A percentile compares a stretch with the other conserved stretches of the same genome.
Evolutionary conservation across 2,329 filamentous ascomycete species (phyloP).

Genomic region (Exophiala bonariae): DNA sequence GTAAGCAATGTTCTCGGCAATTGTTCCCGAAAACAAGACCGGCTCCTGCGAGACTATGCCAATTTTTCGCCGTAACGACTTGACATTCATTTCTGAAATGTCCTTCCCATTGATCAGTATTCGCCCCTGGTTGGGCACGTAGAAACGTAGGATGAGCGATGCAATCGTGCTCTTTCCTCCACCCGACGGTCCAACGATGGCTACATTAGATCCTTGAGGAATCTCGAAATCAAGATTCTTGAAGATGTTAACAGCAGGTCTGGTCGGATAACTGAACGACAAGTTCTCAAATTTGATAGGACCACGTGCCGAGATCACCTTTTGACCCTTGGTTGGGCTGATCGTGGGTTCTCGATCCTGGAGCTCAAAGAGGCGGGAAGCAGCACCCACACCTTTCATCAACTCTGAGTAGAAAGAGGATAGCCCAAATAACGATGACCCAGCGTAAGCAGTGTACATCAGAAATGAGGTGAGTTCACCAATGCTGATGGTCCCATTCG

Average conservation of each 20-base stretch:
- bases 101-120: constrained; percentile 85
- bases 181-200: constrained; percentile 92
- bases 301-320: constrained; percentile 80
- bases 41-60: constrained; percentile 96
- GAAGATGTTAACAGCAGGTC: constrained; percentile 90
- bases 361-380: constrained; percentile 92
- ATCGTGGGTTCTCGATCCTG: constrained; percentile 88
- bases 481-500: constrained; percentile 79
- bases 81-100: constrained; percentile 83
- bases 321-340: constrained; percentile 77
- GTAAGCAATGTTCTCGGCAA: constrained; percentile 86
- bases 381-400: constrained; percentile 98
- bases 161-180: constrained; percentile 96
- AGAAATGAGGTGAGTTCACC: constrained; percentile 94
- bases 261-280: constrained; percentile 86
- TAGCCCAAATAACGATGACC: constrained; percentile 86
- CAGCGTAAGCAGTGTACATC: constrained; percentile 92
- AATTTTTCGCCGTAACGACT: constrained; percentile 87
- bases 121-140: constrained; percentile 73
- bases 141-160: constrained; percentile 87
- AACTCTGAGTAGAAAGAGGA: constrained; percentile 97
- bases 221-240: constrained; percentile 86
- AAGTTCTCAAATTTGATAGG: constrained; percentile 86
- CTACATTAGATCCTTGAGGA: constrained; percentile 89
- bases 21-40: constrained; percentile 78